Evolutionary conservation across 2,329 filamentous ascomycete genomes (phyloP).

Genomic region (Ascocoryne sarcoides): DNA sequence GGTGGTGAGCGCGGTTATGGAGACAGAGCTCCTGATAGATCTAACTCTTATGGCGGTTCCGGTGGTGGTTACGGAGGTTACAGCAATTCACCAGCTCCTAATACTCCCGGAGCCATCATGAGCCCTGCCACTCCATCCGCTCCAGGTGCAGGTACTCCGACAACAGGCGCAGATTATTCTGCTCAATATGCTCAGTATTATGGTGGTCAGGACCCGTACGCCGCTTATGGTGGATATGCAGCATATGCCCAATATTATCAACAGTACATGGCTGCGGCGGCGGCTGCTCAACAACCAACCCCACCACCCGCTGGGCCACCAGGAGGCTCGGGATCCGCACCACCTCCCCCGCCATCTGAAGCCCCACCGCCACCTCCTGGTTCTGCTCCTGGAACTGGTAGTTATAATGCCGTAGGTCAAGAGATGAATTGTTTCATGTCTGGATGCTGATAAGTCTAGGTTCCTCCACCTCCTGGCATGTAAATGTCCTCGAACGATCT

Average conservation of each 20-base stretch:
- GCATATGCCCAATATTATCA: conserved; percentile 68
- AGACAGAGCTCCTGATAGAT: conserved; percentile 41
- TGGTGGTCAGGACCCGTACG: conserved; percentile 66
- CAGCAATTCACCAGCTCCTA: conserved; percentile 26
- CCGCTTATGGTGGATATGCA: conserved; percentile 81
- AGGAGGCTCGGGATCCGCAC: conserved; percentile 40
- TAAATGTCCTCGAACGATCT: conserved; percentile 17
- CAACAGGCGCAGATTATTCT: conserved; percentile 54
- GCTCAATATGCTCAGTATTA: conserved; percentile 83
- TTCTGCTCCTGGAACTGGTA: conserved; percentile 40
- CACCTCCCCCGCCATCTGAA: conserved; percentile 43
- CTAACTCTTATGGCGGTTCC: conserved; percentile 33
- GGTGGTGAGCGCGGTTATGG: conserved; percentile 41
- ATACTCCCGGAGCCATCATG: conserved; percentile 26
- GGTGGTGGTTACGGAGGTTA: conserved; percentile 34
- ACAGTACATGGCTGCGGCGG: conserved; percentile 55
- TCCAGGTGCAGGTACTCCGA: conserved; percentile 36
- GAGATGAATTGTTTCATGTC: too few relatives aligned
- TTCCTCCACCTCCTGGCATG: conserved; percentile 43
- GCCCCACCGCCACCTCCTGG: conserved; percentile 54
- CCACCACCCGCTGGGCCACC: conserved; percentile 30
- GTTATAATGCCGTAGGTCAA: conserved; percentile 51
- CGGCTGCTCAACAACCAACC: conserved; percentile 34
- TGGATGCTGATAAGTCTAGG: conserved; percentile 27
- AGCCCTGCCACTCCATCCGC: conserved; percentile 35